Evolutionary conservation across 1,139 yeast species (phyloP).

Genomic region (Magnusiomyces tetraspermus): DNA sequence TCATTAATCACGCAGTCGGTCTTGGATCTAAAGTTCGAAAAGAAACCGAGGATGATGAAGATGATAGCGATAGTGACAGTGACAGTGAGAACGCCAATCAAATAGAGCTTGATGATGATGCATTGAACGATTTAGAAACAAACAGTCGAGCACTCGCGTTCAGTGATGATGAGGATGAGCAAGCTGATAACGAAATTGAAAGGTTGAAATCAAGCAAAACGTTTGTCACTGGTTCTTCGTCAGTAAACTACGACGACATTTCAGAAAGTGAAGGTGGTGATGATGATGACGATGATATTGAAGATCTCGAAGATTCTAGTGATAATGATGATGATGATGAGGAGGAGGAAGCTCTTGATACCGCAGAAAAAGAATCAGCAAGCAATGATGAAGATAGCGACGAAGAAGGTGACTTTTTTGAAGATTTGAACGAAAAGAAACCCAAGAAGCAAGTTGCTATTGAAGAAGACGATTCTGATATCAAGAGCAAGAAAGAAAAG

Average conservation of each 20-base stretch:
- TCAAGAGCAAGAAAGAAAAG: constrained; percentile 33
- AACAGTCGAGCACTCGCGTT: constrained; percentile 1
- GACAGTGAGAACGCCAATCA: constrained; percentile 18
- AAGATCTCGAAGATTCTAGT: constrained; percentile 26
- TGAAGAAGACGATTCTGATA: constrained; percentile 11
- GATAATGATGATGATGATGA: constrained; percentile 18
- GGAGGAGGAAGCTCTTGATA: constrained; percentile 14
- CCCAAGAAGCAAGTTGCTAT: not conserved
- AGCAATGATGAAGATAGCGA: constrained; percentile 25
- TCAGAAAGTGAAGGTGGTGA: constrained; percentile 26
- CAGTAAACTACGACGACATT: constrained; percentile 20
- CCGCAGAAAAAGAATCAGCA: constrained; percentile 12
- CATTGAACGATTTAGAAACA: not conserved
- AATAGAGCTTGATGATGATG: constrained; percentile 11
- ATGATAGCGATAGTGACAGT: constrained; percentile 10
- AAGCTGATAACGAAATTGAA: constrained; percentile 1
- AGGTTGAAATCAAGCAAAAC: constrained; percentile 13
- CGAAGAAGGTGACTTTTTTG: constrained; percentile 19
- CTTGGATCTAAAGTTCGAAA: constrained; percentile 8
- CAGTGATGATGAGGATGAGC: constrained; percentile 19
- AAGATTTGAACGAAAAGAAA: not conserved
- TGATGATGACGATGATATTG: constrained; percentile 18
- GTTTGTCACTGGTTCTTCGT: constrained; percentile 17
- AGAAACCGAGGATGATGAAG: constrained; percentile 12
- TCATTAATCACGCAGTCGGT: constrained; percentile 7